Percentiles rank a stretch among this genome's conserved stretches.
Conservation (phyloP, 2,329 filamentous ascomycete genomes). For the Neonectria magnoliae region DNA sequence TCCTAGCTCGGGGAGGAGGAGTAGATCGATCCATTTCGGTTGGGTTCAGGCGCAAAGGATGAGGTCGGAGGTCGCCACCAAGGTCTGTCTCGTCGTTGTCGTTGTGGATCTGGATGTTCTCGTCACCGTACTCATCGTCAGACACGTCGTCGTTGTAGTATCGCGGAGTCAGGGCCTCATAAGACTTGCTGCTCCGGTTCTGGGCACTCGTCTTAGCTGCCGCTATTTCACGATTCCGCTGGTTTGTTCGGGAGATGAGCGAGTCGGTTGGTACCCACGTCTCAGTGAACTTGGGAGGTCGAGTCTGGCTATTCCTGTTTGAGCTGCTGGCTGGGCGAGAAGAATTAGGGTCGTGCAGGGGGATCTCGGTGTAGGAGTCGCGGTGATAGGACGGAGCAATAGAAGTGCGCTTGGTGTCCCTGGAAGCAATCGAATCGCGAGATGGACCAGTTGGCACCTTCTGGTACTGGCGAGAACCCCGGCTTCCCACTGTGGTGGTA, state of each 20-base stretch:
- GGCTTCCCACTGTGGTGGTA: conserved; percentile 63
- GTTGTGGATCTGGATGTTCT: conserved; percentile 45
- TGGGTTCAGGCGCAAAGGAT: conserved; percentile 66
- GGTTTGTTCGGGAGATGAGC: conserved; percentile 63
- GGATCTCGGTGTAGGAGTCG: conserved; percentile 61
- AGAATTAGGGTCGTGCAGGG: conserved; percentile 53
- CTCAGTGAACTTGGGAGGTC: conserved; percentile 61
- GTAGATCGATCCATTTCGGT: conserved; percentile 25
- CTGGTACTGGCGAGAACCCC: conserved; percentile 68
- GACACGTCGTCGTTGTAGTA: conserved; percentile 55
- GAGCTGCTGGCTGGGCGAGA: conserved; percentile 40
- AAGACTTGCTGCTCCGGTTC: conserved; percentile 50
- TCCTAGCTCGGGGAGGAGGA: conserved; percentile 32
- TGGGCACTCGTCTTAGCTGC: conserved; percentile 47
- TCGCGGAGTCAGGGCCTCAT: conserved; percentile 58
- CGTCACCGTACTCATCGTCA: conserved; percentile 54
- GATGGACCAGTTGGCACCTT: conserved; percentile 55
- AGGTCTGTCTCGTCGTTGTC: conserved; percentile 43
- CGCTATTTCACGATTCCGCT: conserved; percentile 58
- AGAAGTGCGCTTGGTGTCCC: conserved; percentile 60
- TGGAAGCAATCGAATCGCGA: conserved; percentile 55
- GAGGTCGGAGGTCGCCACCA: conserved; percentile 52
- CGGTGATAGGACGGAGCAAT: conserved; percentile 49
- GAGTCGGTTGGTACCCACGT: conserved; percentile 66
- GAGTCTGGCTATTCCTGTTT: conserved; percentile 45